Evolutionary conservation across 192 early-diverging fungal genomes (phyloP).

Genomic region (Coemansia sp.): DNA sequence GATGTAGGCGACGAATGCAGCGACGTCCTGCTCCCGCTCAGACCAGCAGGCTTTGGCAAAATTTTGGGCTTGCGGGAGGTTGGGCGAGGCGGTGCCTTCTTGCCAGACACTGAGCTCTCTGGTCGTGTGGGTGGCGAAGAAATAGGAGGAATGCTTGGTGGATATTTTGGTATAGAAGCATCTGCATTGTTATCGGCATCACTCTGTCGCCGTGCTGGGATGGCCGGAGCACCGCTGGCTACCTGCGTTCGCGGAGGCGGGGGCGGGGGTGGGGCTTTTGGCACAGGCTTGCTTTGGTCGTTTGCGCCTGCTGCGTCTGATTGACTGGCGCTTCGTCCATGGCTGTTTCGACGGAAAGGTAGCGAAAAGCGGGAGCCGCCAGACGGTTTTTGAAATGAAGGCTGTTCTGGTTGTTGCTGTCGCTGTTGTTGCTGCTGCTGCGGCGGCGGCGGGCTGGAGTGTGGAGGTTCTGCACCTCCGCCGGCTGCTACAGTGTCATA

Average conservation of each 20-base stretch:
- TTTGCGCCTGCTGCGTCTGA: slow-evolving; percentile 11
- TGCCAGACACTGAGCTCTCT: slow-evolving; percentile 28
- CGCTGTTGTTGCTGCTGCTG: neutral
- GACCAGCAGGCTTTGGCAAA: slow-evolving; percentile 34
- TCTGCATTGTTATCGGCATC: slow-evolving; percentile 16
- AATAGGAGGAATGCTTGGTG: slow-evolving; percentile 15
- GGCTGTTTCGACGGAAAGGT: slow-evolving; percentile 42
- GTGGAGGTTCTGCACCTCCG: slow-evolving; percentile 13
- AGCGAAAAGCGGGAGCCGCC: slow-evolving; percentile 29
- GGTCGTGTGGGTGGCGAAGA: slow-evolving; percentile 30
- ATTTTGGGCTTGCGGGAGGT: slow-evolving; percentile 47
- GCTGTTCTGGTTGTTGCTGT: neutral
- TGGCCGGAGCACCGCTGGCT: slow-evolving; percentile 19
- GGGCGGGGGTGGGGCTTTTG: slow-evolving; percentile 18
- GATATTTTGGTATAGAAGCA: slow-evolving; percentile 8
- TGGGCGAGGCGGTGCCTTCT: slow-evolving; percentile 48
- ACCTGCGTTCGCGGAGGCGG: slow-evolving; percentile 18
- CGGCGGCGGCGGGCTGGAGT: neutral
- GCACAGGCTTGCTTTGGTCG: slow-evolving; percentile 5
- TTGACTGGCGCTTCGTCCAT: slow-evolving; percentile 35
- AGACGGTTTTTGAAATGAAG: slow-evolving; percentile 25
- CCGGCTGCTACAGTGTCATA: slow-evolving; percentile 32
- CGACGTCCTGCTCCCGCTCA: slow-evolving; percentile 19
- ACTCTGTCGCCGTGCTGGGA: slow-evolving; percentile 43
- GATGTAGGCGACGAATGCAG: slow-evolving; percentile 29